Base-by-base conservation (phyloP, 345 rosid genomes). In the Draba incana region DNA sequence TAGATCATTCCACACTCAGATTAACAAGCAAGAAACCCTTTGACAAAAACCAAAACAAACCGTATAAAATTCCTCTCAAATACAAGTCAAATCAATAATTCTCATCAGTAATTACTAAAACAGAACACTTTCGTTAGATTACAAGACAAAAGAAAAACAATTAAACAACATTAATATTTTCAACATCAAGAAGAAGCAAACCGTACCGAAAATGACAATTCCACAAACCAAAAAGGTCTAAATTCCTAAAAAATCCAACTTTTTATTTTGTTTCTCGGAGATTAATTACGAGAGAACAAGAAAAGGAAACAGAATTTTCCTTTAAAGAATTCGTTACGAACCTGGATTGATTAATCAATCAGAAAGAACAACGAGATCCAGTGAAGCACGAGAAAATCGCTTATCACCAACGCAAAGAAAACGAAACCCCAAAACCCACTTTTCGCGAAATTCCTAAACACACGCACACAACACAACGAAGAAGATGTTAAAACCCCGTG, bases 41-140 rank as follows among this genome's bases (percentile, higher is more conserved):
- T 47, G 71, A 65, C 5, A 4, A 39, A 72, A 0, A 11, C 49
- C 44, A 44, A 53, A 61, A 61, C 16, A 53, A 53, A 35, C 53
- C 14, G 44, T 35, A 59, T 35, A 35, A 35, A 31, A 31, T 5
- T 6, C 35, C 7, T 31, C 35, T 31, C 4, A 64, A 56, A 16
- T 50, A 61, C 35, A 5, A 31, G 35, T 3, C 64, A 55, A 55
- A 43, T 50, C 27, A 15, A 28, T 28, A 2, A 5, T 28, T 28
- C 31, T 28, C 5, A 28, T 28, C 31, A 28, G 31, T 28, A 28
- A 4, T 28, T 28, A 28, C 62, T 57, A 35, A 55, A 71, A 71
- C 56, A 72, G 78, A 54, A 47, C 71, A 38, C 30, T 45, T 79
- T 64, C 20, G 84, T 76, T 81, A 70, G 57, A 66, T 68, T 77